phyloP scores from a whole-genome alignment of 106 monocot species.

The Dioscorea zingiberensis region DNA sequence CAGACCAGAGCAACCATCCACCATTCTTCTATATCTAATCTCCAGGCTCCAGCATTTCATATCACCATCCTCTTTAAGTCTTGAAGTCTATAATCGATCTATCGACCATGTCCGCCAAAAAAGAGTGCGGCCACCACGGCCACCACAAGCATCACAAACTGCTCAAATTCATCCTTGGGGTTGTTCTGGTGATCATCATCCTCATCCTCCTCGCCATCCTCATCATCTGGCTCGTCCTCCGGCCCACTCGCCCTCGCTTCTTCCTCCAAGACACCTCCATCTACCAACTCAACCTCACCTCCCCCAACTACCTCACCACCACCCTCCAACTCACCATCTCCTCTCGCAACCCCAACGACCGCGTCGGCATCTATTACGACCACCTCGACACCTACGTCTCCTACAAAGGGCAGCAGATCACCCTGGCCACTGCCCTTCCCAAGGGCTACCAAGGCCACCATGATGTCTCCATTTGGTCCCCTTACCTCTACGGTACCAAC shows the following conservation, averaged over 20 bases:
- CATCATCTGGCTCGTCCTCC: slow-evolving; percentile 58
- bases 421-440: slow-evolving; percentile 11
- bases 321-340: slow-evolving; percentile 28
- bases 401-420: slow-evolving; percentile 49
- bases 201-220: slow-evolving; percentile 39
- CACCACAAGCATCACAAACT: slow-evolving; percentile 9
- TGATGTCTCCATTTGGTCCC: slow-evolving; percentile 50
- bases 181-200: slow-evolving; percentile 24
- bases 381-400: slow-evolving; percentile 35
- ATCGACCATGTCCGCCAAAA: neutral
- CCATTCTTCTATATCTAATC: too few relatives aligned
- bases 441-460: slow-evolving; percentile 50
- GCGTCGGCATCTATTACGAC: slow-evolving; percentile 60
- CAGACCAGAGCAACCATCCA: too few relatives aligned
- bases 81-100: too few relatives aligned
- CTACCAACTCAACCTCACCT: slow-evolving; percentile 20
- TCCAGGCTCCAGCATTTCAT: too few relatives aligned
- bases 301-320: slow-evolving; percentile 18
- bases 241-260: slow-evolving; percentile 53
- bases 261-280: slow-evolving; percentile 45
- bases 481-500: slow-evolving; percentile 19
- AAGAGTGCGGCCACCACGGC: slow-evolving; percentile 28
- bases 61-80: too few relatives aligned
- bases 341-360: slow-evolving; percentile 51
- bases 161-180: slow-evolving; percentile 11